Evolutionary conservation across 352 stramenopile genomes (phyloP).

Genomic region (Blastocystis sp.): DNA sequence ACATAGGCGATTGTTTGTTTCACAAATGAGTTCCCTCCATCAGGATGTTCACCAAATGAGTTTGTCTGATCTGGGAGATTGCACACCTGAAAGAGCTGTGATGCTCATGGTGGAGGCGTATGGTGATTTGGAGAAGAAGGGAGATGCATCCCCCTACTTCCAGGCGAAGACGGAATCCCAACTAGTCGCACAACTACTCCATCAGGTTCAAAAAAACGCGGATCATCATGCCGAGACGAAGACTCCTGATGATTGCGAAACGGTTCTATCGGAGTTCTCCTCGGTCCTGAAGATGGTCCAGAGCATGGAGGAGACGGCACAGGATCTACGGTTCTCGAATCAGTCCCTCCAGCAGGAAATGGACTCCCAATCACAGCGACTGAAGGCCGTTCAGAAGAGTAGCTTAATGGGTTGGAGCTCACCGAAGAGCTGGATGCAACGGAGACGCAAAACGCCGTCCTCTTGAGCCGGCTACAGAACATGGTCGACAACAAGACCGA

Average conservation of each 20-base stretch:
- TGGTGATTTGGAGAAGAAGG: background rate
- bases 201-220: background rate
- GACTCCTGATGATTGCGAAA: background rate
- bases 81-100: background rate
- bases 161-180: background rate
- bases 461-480: background rate
- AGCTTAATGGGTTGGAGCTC: background rate
- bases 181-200: background rate
- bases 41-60: background rate
- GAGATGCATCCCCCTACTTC: too few species aligned
- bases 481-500: background rate
- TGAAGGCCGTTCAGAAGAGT: background rate
- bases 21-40: background rate
- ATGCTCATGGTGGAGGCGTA: background rate
- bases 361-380: background rate
- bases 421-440: background rate
- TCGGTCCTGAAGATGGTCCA: background rate
- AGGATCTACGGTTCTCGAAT: slow-evolving; percentile 39
- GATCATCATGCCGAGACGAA: background rate
- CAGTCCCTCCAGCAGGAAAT: background rate
- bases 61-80: background rate
- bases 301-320: background rate
- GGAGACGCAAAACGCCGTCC: background rate
- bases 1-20: background rate
- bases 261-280: background rate